A percentile compares a stretch with the other conserved stretches of the same genome.
Conservation (phyloP, 2,329 filamentous ascomycete species). For the Colletotrichum musae region DNA sequence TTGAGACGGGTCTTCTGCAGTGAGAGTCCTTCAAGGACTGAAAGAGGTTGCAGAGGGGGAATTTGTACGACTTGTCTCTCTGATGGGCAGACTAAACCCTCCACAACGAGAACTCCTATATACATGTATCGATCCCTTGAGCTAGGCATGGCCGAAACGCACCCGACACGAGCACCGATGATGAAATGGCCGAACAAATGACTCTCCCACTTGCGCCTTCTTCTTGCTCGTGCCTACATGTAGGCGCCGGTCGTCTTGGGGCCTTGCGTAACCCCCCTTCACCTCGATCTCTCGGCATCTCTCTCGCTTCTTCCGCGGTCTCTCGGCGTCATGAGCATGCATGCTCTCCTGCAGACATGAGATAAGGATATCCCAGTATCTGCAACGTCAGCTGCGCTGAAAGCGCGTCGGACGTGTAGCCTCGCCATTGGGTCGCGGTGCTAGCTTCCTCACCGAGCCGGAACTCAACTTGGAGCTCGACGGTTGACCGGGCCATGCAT, state of each 20-base stretch:
- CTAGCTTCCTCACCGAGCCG: conserved; percentile 14
- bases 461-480: neutral
- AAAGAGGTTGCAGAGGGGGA: neutral
- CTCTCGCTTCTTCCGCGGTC: too few species aligned
- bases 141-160: neutral
- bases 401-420: conserved; percentile 16
- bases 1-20: neutral
- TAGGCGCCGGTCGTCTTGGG: neutral
- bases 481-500: neutral
- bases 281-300: too few species aligned
- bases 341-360: too few species aligned
- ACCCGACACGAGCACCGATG: neutral
- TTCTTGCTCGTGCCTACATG: neutral
- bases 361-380: neutral
- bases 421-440: conserved; percentile 17
- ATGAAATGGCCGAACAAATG: neutral
- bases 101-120: neutral
- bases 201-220: neutral
- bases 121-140: neutral
- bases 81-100: neutral
- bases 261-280: neutral
- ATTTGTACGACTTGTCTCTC: neutral
- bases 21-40: neutral
- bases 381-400: conserved; percentile 3
- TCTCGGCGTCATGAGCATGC: too few species aligned